Percentiles rank a stretch among this genome's conserved stretches.
These are phyloP conservation scores for Aspergillus biplanus DNA, from an alignment of 495 filamentous ascomycete genomes.

Conservation along the genomic window DNA sequence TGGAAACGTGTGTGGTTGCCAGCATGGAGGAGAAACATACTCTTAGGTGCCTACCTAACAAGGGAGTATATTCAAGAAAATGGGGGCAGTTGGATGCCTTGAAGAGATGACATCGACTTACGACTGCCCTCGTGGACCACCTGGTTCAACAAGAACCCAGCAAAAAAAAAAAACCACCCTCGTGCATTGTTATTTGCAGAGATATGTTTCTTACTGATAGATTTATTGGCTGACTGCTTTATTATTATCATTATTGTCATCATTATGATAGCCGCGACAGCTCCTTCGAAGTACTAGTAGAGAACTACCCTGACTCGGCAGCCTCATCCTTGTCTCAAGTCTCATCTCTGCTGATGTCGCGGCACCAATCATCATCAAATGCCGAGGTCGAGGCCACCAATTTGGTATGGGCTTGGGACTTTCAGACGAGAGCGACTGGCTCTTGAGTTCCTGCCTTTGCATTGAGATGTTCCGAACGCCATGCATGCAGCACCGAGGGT, in stretches of 20 bases:
- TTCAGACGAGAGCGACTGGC: not conserved
- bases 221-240: not conserved
- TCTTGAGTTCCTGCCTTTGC: not conserved
- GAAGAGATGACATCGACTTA: slow-evolving; percentile 9
- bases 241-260: too few species aligned
- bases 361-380: not conserved
- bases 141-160: slow-evolving; percentile 14
- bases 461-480: slow-evolving; percentile 2
- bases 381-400: not conserved
- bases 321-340: slow-evolving; percentile 5
- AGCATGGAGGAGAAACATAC: not conserved
- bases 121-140: not conserved
- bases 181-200: not conserved
- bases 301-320: not conserved
- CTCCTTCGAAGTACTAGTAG: not conserved
- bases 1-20: not conserved
- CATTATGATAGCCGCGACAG: too few species aligned
- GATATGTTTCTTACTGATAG: not conserved
- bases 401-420: slow-evolving; percentile 4
- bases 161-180: not conserved
- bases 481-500: slow-evolving; percentile 2
- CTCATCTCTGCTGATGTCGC: slow-evolving; percentile 1
- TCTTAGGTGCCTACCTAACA: too few species aligned
- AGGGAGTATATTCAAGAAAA: too few species aligned
- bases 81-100: not conserved